Conservation (phyloP, 2,329 filamentous ascomycete species). For the Penicillium freii region DNA sequence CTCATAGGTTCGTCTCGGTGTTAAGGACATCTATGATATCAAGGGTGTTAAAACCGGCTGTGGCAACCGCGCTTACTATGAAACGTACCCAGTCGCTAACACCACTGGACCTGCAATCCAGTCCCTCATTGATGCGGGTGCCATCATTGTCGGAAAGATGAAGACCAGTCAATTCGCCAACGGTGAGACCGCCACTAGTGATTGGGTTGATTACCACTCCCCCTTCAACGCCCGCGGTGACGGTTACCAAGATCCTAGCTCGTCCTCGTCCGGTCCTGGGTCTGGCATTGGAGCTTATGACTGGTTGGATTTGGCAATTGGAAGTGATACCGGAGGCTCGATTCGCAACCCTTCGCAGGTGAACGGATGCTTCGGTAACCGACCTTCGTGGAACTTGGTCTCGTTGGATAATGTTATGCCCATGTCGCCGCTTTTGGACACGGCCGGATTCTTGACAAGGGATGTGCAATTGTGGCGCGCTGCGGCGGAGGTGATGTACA, state of each 20-base stretch:
- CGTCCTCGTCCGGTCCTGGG: slow-evolving; percentile 26
- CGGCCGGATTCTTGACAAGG: slow-evolving; percentile 43
- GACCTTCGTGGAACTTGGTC: slow-evolving; percentile 44
- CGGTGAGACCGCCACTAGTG: slow-evolving; percentile 25
- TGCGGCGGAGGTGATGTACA: slow-evolving; percentile 48
- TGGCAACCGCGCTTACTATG: slow-evolving; percentile 60
- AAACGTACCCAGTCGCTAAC: slow-evolving; percentile 50
- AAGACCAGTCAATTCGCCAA: slow-evolving; percentile 36
- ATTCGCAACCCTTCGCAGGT: slow-evolving; percentile 50
- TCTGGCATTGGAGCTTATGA: slow-evolving; percentile 35
- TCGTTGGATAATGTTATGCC: slow-evolving; percentile 52
- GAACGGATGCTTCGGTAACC: slow-evolving; percentile 52
- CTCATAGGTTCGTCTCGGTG: slow-evolving; percentile 41
- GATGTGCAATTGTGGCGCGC: slow-evolving; percentile 26
- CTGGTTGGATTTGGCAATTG: slow-evolving; percentile 51
- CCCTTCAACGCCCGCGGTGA: slow-evolving; percentile 42
- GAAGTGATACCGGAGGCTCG: slow-evolving; percentile 41
- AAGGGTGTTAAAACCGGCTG: slow-evolving; percentile 56
- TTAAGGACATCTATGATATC: slow-evolving; percentile 64
- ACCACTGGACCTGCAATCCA: slow-evolving; percentile 53
- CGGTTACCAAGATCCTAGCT: slow-evolving; percentile 34
- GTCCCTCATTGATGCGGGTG: slow-evolving; percentile 59
- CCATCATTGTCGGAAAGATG: slow-evolving; percentile 43
- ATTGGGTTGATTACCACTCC: slow-evolving; percentile 38
- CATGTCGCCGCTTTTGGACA: slow-evolving; percentile 45